Evolutionary conservation across 257 asterid genomes (phyloP).

Genomic region (Fraxinus cuspidata): DNA sequence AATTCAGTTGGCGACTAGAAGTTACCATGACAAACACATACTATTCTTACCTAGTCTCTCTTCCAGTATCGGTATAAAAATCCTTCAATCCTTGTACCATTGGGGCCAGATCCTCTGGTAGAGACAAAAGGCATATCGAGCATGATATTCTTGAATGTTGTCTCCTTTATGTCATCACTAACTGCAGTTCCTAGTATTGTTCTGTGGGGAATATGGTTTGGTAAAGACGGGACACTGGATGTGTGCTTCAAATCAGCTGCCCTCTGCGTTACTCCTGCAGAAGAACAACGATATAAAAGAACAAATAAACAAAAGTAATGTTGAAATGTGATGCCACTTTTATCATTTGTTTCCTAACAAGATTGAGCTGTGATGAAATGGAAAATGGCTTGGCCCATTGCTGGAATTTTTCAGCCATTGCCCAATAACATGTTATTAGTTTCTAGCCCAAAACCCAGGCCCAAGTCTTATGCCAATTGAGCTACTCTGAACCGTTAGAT

Average conservation of each 20-base stretch:
- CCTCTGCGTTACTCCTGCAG: constrained; percentile 26
- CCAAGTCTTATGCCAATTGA: too few species aligned
- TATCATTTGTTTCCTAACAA: too few species aligned
- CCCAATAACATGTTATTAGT: too few species aligned
- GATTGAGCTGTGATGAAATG: too few species aligned
- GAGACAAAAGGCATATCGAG: constrained; percentile 68
- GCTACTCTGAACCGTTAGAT: too few species aligned
- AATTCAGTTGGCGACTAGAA: constrained; percentile 82
- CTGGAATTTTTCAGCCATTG: too few species aligned
- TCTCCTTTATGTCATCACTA: constrained; percentile 16
- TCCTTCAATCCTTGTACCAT: constrained; percentile 60
- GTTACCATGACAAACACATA: constrained; percentile 83
- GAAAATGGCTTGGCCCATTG: too few species aligned
- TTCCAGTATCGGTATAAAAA: constrained; percentile 61
- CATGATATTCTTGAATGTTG: constrained; percentile 36
- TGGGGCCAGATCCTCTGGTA: constrained; percentile 52
- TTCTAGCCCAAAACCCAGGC: too few species aligned
- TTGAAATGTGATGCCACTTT: too few species aligned
- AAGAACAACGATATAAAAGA: not conserved
- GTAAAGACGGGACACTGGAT: constrained; percentile 14
- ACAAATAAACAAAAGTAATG: not conserved
- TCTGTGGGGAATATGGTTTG: not conserved
- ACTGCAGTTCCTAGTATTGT: constrained; percentile 21
- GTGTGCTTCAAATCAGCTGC: constrained; percentile 12
- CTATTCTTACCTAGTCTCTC: constrained; percentile 78